A percentile compares a stretch with the other conserved stretches of the same genome.
Evolutionary conservation across 2,329 filamentous ascomycete genomes (phyloP).

Genomic region (Penicillium sp.): DNA sequence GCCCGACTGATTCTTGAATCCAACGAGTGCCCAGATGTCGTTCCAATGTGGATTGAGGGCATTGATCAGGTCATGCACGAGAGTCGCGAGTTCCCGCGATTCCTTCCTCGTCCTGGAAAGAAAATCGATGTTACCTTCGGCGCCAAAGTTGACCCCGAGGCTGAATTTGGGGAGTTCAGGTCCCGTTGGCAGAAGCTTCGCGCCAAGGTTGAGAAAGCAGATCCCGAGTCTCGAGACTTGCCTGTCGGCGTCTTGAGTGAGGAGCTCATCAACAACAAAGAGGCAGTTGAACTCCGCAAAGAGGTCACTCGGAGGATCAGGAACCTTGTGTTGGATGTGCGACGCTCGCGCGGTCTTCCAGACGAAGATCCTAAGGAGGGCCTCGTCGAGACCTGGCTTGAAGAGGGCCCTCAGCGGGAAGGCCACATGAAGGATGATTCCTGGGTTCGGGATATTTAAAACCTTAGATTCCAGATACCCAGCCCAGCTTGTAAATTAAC

Average conservation of each 20-base stretch:
- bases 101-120: constrained; percentile 75
- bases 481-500: constrained; percentile 16
- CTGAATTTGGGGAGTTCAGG: constrained; percentile 74
- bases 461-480: constrained; percentile 55
- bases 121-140: constrained; percentile 54
- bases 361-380: constrained; percentile 77
- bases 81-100: constrained; percentile 72
- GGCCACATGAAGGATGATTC: constrained; percentile 62
- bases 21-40: constrained; percentile 79
- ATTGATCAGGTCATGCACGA: constrained; percentile 88
- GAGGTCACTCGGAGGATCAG: constrained; percentile 78
- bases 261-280: constrained; percentile 64
- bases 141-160: constrained; percentile 69
- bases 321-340: constrained; percentile 74
- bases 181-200: constrained; percentile 68
- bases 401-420: constrained; percentile 53
- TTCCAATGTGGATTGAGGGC: constrained; percentile 94
- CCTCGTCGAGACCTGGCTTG: constrained; percentile 76
- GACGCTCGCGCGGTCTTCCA: constrained; percentile 67
- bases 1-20: constrained; percentile 87
- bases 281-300: constrained; percentile 72
- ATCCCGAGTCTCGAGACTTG: constrained; percentile 34
- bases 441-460: constrained; percentile 57
- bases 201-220: constrained; percentile 51
- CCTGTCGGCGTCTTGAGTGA: constrained; percentile 61